Percentiles rank a stretch among this genome's conserved stretches.
phyloP scores from a whole-genome alignment of 2,329 filamentous ascomycete genomes.

The Albophoma yamanashiensis region DNA sequence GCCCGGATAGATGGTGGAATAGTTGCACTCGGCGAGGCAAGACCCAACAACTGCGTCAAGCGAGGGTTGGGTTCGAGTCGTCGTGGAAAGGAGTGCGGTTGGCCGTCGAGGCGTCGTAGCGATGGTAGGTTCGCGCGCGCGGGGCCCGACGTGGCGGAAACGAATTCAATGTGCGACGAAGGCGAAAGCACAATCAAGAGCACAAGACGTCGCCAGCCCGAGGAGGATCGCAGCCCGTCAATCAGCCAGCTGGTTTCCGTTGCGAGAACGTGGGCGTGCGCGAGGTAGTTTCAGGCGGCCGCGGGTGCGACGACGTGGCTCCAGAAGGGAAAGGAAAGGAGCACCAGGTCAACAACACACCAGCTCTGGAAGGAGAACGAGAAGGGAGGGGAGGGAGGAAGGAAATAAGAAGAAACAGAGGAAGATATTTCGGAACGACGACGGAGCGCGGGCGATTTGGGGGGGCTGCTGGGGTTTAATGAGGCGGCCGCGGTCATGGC shows the following conservation, averaged over 20 bases:
- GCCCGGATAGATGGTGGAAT: constrained; percentile 27
- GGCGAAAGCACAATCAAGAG: constrained; percentile 8
- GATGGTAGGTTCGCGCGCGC: constrained; percentile 12
- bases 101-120: constrained; percentile 30
- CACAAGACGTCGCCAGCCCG: constrained; percentile 11
- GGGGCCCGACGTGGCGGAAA: constrained; percentile 14
- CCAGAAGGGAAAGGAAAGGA: constrained; percentile 18
- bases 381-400: constrained; percentile 11
- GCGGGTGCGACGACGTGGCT: constrained; percentile 12
- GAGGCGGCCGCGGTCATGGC: constrained; percentile 13
- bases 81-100: constrained; percentile 11
- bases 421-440: constrained; percentile 18
- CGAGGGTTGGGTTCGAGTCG: constrained; percentile 25
- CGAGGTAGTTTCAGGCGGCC: constrained; percentile 2
- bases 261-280: constrained; percentile 5
- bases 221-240: constrained; percentile 5
- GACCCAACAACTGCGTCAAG: constrained; percentile 34
- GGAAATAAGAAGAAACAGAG: constrained; percentile 16
- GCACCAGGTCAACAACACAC: constrained; percentile 13
- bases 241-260: constrained; percentile 11
- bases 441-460: constrained; percentile 12
- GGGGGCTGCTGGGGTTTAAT: constrained; percentile 23
- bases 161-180: constrained; percentile 8
- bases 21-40: constrained; percentile 15
- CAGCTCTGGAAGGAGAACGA: background rate